Evolutionary conservation across 768 basidiomycete genomes (phyloP), one percentile per base, ranked within the genome.

Genomic region (Boletus bicolor): DNA sequence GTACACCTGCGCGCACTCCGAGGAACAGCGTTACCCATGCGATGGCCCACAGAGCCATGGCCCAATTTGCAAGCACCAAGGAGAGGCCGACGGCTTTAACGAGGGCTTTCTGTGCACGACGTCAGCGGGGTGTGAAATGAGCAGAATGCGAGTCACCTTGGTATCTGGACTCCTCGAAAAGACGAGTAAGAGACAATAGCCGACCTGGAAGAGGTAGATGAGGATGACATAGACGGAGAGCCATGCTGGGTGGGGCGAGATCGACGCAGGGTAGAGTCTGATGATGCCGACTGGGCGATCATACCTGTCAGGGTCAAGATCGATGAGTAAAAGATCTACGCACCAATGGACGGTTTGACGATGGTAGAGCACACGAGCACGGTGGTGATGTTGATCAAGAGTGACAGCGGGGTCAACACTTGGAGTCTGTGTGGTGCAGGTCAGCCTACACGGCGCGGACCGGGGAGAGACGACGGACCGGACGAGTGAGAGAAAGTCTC

Each of bases 371-470:
- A 95, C 5, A 91, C 80, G 36, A 88, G 64, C 46, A 87, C 76
- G 1, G 83, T 77, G 0, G 85, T 87, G 42, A 95, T 83, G 65
- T 89, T 89, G 54, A 94, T 82, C 60, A 93, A 78, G 9, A 96
- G 77, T 2, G 89, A 88, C 1, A 96, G 76, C 0, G 93, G 93
- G 0, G 93, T 93, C 44, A 94, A 74, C 21, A 96, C 90, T 68
- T 97, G 93, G 5, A 97, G 79, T 45, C 89, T 82, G 56, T 12
- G 57, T 12, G 2, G 5, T 3, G 3, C 26, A 21, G 14, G 8
- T 54, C 30, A 50, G 55, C 38, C 36, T 4, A 11, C 28, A 10
- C 5, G 11, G 2, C 12, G 4, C 2, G n/a, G 10, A n/a, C 3
- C 7, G 7, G 35, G 4, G 15, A 7, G 0, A 48, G 1, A 49